Evolutionary conservation across 2,329 filamentous ascomycete species (phyloP).

Genomic region (Trichoderma atroviride): DNA sequence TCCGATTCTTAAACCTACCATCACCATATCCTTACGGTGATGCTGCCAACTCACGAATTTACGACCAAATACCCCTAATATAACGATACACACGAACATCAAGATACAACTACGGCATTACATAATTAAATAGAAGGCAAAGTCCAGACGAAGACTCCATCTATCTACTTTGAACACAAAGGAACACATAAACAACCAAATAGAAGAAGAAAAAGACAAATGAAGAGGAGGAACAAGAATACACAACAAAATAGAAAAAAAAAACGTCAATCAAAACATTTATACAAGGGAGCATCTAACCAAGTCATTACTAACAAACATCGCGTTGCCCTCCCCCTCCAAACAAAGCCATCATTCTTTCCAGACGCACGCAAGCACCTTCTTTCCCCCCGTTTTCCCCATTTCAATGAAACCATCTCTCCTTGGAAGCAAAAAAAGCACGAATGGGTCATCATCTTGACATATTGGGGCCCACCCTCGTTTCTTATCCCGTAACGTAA

Average conservation of each 20-base stretch:
- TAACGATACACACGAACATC: not conserved
- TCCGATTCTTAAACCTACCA: not conserved
- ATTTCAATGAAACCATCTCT: slow-evolving; percentile 6
- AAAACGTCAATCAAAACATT: slow-evolving; percentile 25
- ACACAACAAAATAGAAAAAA: not conserved
- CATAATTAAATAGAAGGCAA: slow-evolving; percentile 10
- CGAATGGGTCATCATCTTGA: slow-evolving; percentile 3
- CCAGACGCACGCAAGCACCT: slow-evolving; percentile 7
- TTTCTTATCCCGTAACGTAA: slow-evolving; percentile 4
- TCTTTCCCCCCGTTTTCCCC: not conserved
- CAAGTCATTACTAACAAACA: slow-evolving; percentile 29
- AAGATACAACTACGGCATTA: not conserved
- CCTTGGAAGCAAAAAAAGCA: not conserved
- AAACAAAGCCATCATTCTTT: not conserved
- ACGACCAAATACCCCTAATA: not conserved
- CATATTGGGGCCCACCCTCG: not conserved
- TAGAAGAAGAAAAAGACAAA: not conserved
- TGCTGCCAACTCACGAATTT: not conserved
- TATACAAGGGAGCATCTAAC: slow-evolving; percentile 28
- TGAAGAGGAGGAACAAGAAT: not conserved
- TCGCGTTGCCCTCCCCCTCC: slow-evolving; percentile 24
- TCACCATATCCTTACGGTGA: not conserved
- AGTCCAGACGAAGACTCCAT: not conserved
- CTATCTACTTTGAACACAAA: slow-evolving; percentile 15
- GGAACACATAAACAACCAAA: not conserved